Conservation (phyloP, 2,329 filamentous ascomycete species). For the Ophiocordyceps camponoti-saundersi region DNA sequence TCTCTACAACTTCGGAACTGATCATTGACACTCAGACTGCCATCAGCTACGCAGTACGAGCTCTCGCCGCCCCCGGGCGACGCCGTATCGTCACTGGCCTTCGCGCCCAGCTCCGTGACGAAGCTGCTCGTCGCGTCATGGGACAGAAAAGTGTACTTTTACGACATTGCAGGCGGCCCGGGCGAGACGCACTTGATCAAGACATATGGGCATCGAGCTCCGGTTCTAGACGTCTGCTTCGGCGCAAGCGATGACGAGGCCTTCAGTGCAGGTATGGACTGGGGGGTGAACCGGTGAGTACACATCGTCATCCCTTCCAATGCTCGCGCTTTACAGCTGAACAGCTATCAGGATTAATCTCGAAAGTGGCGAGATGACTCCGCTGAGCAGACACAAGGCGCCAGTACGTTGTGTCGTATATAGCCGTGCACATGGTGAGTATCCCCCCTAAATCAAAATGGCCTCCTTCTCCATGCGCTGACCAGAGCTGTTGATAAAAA, state of each 20-base stretch:
- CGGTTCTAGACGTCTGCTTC: conserved; percentile 84
- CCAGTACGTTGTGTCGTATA: conserved; percentile 76
- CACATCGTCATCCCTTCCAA: not conserved
- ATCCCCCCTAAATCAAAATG: not conserved
- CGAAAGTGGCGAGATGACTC: conserved; percentile 50
- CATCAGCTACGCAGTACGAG: conserved; percentile 57
- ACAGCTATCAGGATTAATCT: conserved; percentile 40
- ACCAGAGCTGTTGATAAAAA: too few relatives aligned
- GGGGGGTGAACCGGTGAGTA: conserved; percentile 57
- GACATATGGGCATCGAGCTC: conserved; percentile 66
- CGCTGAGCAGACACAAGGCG: conserved; percentile 61
- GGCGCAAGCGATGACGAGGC: conserved; percentile 68
- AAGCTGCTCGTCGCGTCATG: conserved; percentile 84
- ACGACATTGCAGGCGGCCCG: conserved; percentile 49
- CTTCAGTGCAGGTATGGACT: conserved; percentile 76
- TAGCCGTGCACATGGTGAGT: conserved; percentile 50
- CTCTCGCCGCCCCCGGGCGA: conserved; percentile 70
- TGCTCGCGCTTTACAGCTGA: not conserved
- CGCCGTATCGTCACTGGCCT: conserved; percentile 72
- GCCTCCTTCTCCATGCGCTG: not conserved
- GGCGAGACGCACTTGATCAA: conserved; percentile 42
- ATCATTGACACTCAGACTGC: not conserved
- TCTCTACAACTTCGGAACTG: not conserved
- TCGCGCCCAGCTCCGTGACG: conserved; percentile 58
- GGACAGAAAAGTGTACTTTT: conserved; percentile 84